Percentiles rank a stretch among this genome's conserved stretches.
phyloP scores from a whole-genome alignment of 495 filamentous ascomycete species.

The Penicillium egyptiacum region DNA sequence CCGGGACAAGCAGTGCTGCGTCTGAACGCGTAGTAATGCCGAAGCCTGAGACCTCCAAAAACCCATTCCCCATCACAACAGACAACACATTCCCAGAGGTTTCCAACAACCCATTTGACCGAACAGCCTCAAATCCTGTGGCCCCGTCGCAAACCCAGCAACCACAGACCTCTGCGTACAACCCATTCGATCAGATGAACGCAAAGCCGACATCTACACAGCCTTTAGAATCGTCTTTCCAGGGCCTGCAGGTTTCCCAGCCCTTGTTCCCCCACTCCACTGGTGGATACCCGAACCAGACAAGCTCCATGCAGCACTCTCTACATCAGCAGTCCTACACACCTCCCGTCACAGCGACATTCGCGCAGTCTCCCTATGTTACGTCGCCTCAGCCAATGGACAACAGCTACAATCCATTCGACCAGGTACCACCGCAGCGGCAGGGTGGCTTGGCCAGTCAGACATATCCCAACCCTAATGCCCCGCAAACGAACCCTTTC shows the following conservation, averaged over 20 bases:
- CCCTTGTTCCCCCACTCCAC: constrained; percentile 82
- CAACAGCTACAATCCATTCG: constrained; percentile 65
- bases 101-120: constrained; percentile 52
- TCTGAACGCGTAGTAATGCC: constrained; percentile 11
- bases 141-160: constrained; percentile 23
- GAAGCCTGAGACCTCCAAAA: constrained; percentile 27
- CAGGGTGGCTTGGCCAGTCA: constrained; percentile 39
- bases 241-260: constrained; percentile 67
- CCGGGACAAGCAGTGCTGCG: constrained; percentile 28
- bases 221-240: constrained; percentile 66
- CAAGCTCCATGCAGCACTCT: constrained; percentile 47
- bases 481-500: constrained; percentile 53
- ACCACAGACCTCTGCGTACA: constrained; percentile 40
- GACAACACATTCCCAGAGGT: constrained; percentile 8
- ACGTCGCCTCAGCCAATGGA: constrained; percentile 45
- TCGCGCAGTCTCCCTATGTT: constrained; percentile 49
- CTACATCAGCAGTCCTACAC: constrained; percentile 57
- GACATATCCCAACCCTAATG: constrained; percentile 31
- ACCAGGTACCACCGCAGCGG: constrained; percentile 47
- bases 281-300: constrained; percentile 66
- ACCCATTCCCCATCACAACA: neutral
- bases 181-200: constrained; percentile 65
- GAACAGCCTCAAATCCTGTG: constrained; percentile 39
- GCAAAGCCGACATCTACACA: constrained; percentile 49
- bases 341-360: constrained; percentile 57